These are phyloP conservation scores for Penicillium sp. DNA, from an alignment of 2,329 filamentous ascomycete species.

Conservation along the genomic window DNA sequence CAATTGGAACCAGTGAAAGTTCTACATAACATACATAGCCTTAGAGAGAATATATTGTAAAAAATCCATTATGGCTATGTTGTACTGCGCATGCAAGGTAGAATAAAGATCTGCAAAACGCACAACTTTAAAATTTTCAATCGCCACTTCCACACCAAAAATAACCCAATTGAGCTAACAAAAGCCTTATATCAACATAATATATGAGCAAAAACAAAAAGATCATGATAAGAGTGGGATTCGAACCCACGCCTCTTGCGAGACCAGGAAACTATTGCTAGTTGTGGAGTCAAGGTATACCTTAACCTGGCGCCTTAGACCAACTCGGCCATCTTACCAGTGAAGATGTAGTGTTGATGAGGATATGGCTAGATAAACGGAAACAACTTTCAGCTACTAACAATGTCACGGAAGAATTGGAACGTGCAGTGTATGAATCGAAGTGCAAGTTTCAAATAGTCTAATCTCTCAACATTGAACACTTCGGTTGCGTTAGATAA, in stretches of 20 bases:
- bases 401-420: no score
- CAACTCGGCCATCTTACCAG: constrained; percentile 34
- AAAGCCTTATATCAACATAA: neutral
- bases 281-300: constrained; percentile 24
- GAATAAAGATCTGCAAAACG: neutral
- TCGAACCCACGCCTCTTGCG: constrained; percentile 8
- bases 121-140: neutral
- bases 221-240: constrained; percentile 8
- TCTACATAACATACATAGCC: neutral
- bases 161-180: neutral
- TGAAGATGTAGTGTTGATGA: rapidly evolving
- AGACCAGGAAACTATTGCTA: constrained; percentile 11
- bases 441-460: no score
- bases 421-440: no score
- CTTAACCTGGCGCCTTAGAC: constrained; percentile 35
- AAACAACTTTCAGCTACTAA: rapidly evolving
- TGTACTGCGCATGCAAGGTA: no score
- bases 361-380: neutral
- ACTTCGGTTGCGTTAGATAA: no score
- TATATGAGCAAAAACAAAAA: neutral
- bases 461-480: no score
- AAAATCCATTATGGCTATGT: no score
- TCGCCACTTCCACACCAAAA: neutral
- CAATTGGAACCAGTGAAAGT: neutral
- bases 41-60: neutral